Conservation (phyloP, 768 basidiomycete species). For the Termitomyces sp. region DNA sequence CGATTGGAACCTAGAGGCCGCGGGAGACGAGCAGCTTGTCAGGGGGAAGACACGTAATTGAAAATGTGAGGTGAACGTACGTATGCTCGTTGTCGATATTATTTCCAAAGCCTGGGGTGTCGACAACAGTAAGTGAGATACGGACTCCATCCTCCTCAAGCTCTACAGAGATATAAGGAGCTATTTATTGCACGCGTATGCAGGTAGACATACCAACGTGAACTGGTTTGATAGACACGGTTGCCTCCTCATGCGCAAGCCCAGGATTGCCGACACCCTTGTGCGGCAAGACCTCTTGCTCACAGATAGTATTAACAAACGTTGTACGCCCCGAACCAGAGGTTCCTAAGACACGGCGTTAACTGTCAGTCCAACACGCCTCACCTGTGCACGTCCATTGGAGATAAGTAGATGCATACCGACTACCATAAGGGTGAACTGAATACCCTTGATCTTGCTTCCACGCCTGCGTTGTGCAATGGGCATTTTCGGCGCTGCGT, state of each 20-base stretch:
- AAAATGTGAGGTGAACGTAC: constrained; percentile 36
- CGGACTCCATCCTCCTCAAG: constrained; percentile 90
- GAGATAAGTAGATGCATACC: constrained; percentile 42
- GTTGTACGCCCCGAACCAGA: constrained; percentile 87
- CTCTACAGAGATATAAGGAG: constrained; percentile 37
- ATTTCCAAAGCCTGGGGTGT: constrained; percentile 91
- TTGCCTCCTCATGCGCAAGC: constrained; percentile 71
- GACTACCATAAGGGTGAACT: constrained; percentile 86
- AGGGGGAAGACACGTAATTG: constrained; percentile 1
- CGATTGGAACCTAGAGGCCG: constrained; percentile 65
- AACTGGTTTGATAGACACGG: constrained; percentile 74
- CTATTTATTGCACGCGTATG: constrained; percentile 4
- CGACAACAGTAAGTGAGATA: constrained; percentile 85
- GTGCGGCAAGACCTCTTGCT: constrained; percentile 68
- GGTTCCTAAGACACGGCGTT: constrained; percentile 45
- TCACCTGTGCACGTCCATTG: not conserved
- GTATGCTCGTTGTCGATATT: constrained; percentile 85
- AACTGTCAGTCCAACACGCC: not conserved
- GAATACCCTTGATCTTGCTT: constrained; percentile 86
- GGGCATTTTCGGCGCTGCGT: constrained; percentile 29
- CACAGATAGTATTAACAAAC: constrained; percentile 90
- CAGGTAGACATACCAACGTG: constrained; percentile 53
- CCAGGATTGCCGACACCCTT: constrained; percentile 59
- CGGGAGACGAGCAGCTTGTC: not conserved
- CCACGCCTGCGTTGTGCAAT: constrained; percentile 47